These are phyloP conservation scores for Globisporangium abappressorium DNA, from an alignment of 352 stramenopile genomes.

Conservation along the genomic window DNA sequence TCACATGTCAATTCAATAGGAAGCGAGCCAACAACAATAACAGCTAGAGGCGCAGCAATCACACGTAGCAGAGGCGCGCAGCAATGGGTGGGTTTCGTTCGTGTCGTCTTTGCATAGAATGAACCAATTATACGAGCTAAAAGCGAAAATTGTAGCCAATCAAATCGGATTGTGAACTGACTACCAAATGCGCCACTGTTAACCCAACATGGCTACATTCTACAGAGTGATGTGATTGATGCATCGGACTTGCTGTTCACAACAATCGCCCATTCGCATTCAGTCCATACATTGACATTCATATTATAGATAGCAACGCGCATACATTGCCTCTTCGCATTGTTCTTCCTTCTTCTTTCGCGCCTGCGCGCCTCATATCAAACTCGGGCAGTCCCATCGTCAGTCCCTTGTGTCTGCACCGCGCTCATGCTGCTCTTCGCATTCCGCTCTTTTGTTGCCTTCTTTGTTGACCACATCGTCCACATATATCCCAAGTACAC, in stretches of 20 bases:
- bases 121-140: background rate
- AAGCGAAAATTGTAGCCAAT: background rate
- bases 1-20: background rate
- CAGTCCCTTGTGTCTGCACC: background rate
- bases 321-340: background rate
- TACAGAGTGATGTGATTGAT: background rate
- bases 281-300: constrained; percentile 7
- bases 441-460: background rate
- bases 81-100: background rate
- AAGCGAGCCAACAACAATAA: background rate
- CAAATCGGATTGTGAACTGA: background rate
- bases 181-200: background rate
- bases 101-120: background rate
- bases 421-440: background rate
- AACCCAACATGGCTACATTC: background rate
- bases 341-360: background rate
- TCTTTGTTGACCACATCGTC: background rate
- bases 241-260: background rate
- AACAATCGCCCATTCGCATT: background rate
- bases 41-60: background rate
- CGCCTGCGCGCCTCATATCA: background rate
- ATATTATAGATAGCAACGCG: constrained; percentile 8
- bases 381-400: background rate
- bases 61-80: background rate
- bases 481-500: constrained; percentile 1